Evolutionary conservation across 208 protist genomes (phyloP).

Genomic region (Acanthamoeba castellanii): DNA sequence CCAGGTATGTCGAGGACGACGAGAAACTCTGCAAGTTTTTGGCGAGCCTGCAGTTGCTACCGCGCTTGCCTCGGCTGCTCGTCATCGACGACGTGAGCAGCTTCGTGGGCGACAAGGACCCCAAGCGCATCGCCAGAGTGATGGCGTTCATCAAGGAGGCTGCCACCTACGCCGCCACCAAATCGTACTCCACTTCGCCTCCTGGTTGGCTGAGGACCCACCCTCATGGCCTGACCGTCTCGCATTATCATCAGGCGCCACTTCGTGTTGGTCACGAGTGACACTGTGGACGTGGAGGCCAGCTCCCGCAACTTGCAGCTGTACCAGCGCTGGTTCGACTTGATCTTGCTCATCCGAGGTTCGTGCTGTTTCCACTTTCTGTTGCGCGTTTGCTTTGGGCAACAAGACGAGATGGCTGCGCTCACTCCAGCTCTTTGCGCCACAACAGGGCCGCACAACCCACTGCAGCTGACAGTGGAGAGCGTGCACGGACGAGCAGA

Average conservation of each 20-base stretch:
- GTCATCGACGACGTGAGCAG: constrained; percentile 14
- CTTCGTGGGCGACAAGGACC: constrained; percentile 32
- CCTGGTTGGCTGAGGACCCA: neutral
- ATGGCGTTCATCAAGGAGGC: constrained; percentile 66
- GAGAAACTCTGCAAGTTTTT: constrained; percentile 48
- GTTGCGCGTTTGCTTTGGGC: neutral
- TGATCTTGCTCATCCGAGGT: constrained; percentile 3
- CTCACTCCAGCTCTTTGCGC: too few species aligned
- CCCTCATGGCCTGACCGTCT: neutral
- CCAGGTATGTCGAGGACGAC: constrained; percentile 47
- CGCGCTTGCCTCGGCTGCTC: neutral
- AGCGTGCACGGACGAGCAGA: neutral
- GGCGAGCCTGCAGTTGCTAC: constrained; percentile 22
- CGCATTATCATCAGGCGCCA: neutral
- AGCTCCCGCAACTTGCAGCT: neutral
- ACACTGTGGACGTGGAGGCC: neutral
- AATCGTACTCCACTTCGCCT: neutral
- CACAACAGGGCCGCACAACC: neutral
- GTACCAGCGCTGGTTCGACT: neutral
- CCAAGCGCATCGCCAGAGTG: constrained; percentile 17
- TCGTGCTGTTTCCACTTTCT: neutral
- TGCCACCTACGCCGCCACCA: neutral
- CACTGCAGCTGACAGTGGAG: neutral
- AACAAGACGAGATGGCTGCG: too few species aligned
- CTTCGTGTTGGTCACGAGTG: constrained; percentile 34